Base-by-base conservation (phyloP, 768 basidiomycete genomes). In the Fistulinella prunicolor region DNA sequence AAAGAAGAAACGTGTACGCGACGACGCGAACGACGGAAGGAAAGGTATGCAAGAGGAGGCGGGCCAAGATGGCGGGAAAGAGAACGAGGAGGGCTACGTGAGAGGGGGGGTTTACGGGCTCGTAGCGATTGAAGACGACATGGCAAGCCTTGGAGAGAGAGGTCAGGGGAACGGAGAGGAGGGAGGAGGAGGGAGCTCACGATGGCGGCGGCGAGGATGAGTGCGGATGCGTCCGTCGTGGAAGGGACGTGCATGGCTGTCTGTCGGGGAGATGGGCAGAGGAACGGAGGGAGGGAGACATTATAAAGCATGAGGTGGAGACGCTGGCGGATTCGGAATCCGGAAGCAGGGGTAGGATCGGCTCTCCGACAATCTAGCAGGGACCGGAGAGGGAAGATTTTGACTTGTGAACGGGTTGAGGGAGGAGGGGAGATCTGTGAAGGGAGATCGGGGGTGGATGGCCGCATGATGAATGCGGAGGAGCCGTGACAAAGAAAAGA, bases 301-400 rank as follows among this genome's bases (percentile, higher is more conserved):
- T 54, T 66, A 64, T 62, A 63, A 62, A 58, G 17, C 39, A 45
- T 39, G 47, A 26, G 46, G 50, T 37, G 41, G 44, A 62, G 57
- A 52, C 58, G 67, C 57, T 54, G 50, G 47, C 65, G 66, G 61
- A 53, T 58, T 68, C 59, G 66, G 66, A 54, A 58, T 32, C 49
- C 66, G 64, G 59, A 63, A 54, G 60, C 1, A 32, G 44, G 30
- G 43, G 56, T 55, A 64, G 59, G 63, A 67, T 67, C 67, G 65
- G 67, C 65, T 62, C 61, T 62, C 60, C 52, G 65, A 69, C 66
- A 65, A 69, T 69, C 65, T 68, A 48, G 54, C 53, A 55, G 54
- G 51, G 44, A 56, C 53, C 44, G 20, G 49, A 38, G 40, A 53
- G 42, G 51, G 55, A 56, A 47, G 50, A 54, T 53, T 59, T 60